Evolutionary conservation across 257 asterid genomes (phyloP), one percentile per base, ranked within the genome.

Genomic region (Primulina tabacum): DNA sequence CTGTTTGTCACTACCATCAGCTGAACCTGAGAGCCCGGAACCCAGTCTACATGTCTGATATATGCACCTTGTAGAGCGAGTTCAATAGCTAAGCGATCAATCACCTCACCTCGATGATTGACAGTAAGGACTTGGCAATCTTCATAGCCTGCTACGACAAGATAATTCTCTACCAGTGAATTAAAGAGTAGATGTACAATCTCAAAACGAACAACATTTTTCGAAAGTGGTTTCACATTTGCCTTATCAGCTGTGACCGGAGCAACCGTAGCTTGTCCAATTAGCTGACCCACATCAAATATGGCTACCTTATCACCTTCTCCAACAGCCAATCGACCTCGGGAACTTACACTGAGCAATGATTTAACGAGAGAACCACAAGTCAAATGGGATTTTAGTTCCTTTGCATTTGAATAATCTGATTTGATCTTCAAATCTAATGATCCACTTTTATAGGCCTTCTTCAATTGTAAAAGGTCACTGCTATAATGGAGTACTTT

Each of bases 231-330:
- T 85, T 94, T 94, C 89, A 94, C 97, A 76, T 91, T 94, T 79
- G 97, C 86, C 86, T 94, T 94, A 82, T 94, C 99, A 56, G 99
- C 96, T 64, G 96, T 94, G 82, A 94, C 96, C 38, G 97, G 99
- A 76, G 96, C 90, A 77, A 86, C 73, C 57, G 90, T 86, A 64
- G 96, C 97, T 82, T 94, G 97, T 74, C 97, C 99, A 86, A 94
- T 94, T 80, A 94, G 84, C 81, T 94, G 99, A 26, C 95, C 99
- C 65, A 91, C 95, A 79, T 94, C 99, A 83, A 94, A 94, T 76
- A 94, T 86, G 78, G 99, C 90, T 20, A 94, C 99, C 82, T 88
- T 94, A 78, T 94, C 99, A 77, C 99, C 99, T 85, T 94, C 99
- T 63, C 99, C 99, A 80, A 94, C 99, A 60, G 99, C 99, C 71